Conservation (phyloP, 2,329 filamentous ascomycete species). For the Leptographium lundbergii region DNA sequence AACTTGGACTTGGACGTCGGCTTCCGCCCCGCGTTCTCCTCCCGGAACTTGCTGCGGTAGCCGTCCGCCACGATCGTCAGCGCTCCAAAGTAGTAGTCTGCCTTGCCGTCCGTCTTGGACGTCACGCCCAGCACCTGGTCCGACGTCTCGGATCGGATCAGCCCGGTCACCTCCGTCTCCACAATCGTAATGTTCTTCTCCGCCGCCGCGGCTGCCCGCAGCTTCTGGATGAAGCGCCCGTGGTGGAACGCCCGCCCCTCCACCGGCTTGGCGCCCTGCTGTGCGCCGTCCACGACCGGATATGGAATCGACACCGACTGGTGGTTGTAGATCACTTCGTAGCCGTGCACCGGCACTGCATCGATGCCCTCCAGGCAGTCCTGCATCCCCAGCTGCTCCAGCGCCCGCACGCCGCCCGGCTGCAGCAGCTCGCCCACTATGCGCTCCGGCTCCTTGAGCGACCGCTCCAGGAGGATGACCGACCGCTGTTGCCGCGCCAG, state of each 20-base stretch:
- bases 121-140: slow-evolving; percentile 74
- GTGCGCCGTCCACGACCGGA: slow-evolving; percentile 28
- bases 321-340: slow-evolving; percentile 75
- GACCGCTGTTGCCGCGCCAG: slow-evolving; percentile 82
- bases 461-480: slow-evolving; percentile 79
- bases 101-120: slow-evolving; percentile 49
- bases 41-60: slow-evolving; percentile 84
- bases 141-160: slow-evolving; percentile 53
- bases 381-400: slow-evolving; percentile 66
- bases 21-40: slow-evolving; percentile 53
- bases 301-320: slow-evolving; percentile 67
- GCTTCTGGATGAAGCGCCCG: slow-evolving; percentile 75
- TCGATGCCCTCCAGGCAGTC: slow-evolving; percentile 86
- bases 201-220: slow-evolving; percentile 60
- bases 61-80: slow-evolving; percentile 87
- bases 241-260: slow-evolving; percentile 84
- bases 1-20: slow-evolving; percentile 76
- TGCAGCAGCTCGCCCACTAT: slow-evolving; percentile 95
- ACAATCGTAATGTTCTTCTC: slow-evolving; percentile 81
- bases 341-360: slow-evolving; percentile 68
- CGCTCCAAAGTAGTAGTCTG: slow-evolving; percentile 75
- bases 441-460: slow-evolving; percentile 81
- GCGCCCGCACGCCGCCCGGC: slow-evolving; percentile 73
- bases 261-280: background rate
- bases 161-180: slow-evolving; percentile 72